Conservation (phyloP, 1,139 yeast genomes). For the Arxiozyma heterogenica region DNA sequence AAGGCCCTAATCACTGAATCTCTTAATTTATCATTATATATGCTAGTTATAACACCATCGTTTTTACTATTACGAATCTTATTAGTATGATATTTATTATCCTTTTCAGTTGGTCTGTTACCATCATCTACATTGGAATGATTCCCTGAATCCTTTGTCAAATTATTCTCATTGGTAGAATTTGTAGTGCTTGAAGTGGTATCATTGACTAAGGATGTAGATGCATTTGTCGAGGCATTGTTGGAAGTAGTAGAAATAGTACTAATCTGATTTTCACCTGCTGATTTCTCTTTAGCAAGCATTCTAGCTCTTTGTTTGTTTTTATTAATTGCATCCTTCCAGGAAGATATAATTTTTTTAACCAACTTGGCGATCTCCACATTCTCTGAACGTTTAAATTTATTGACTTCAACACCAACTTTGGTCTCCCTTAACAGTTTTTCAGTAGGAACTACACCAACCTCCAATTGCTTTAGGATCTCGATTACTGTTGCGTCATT, state of each 20-base stretch:
- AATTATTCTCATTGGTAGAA: background rate
- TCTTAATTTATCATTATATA: constrained; percentile 69
- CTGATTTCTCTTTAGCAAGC: background rate
- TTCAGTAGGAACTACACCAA: constrained; percentile 74
- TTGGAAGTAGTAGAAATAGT: background rate
- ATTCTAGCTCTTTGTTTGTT: constrained; percentile 42
- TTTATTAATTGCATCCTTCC: constrained; percentile 85
- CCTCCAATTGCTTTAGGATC: constrained; percentile 56
- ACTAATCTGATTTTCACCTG: background rate
- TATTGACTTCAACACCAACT: constrained; percentile 95
- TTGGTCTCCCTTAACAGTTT: constrained; percentile 82
- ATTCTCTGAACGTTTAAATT: constrained; percentile 63
- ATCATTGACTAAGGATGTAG: background rate
- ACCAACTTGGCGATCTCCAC: constrained; percentile 60
- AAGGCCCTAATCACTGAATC: constrained; percentile 77
- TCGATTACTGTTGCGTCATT: constrained; percentile 61
- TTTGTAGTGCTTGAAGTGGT: constrained; percentile 1
- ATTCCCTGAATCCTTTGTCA: background rate
- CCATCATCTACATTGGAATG: background rate
- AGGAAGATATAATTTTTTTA: constrained; percentile 68
- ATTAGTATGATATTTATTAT: constrained; percentile 33
- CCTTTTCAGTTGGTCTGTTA: constrained; percentile 8
- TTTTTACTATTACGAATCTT: constrained; percentile 68
- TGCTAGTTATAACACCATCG: constrained; percentile 65
- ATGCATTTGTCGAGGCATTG: background rate